phyloP scores from a whole-genome alignment of 1,284 basidiomycete species.

The Caloboletus firmus region DNA sequence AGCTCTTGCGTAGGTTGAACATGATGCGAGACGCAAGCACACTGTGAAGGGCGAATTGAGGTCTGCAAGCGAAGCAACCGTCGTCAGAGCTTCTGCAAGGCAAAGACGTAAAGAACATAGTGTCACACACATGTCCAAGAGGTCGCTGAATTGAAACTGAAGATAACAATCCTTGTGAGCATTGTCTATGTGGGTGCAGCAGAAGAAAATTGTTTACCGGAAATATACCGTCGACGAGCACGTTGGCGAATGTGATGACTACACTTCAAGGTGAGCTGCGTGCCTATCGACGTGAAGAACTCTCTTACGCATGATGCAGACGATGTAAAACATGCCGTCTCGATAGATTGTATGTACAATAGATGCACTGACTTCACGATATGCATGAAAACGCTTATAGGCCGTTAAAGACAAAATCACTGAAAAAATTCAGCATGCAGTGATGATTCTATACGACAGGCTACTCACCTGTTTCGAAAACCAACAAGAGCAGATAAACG shows the following conservation, averaged over 20 bases:
- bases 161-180: background rate
- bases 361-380: background rate
- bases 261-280: background rate
- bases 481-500: constrained; percentile 6
- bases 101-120: background rate
- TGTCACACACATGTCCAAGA: constrained; percentile 2
- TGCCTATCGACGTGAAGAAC: background rate
- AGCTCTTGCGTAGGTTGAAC: constrained; percentile 13
- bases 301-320: constrained; percentile 18
- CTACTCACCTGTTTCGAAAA: constrained; percentile 9
- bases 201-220: constrained; percentile 5
- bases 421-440: background rate
- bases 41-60: constrained; percentile 13
- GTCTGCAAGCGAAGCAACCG: background rate
- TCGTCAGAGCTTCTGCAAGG: background rate
- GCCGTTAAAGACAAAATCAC: constrained; percentile 16
- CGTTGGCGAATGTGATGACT: constrained; percentile 21
- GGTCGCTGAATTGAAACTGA: constrained; percentile 6
- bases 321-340: constrained; percentile 19
- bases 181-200: background rate
- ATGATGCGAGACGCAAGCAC: constrained; percentile 18
- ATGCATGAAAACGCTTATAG: constrained; percentile 14
- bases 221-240: constrained; percentile 14
- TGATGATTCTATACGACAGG: no score
- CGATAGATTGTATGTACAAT: constrained; percentile 14